phyloP scores from a whole-genome alignment of 768 basidiomycete species.

The Termitomyces heimii region DNA sequence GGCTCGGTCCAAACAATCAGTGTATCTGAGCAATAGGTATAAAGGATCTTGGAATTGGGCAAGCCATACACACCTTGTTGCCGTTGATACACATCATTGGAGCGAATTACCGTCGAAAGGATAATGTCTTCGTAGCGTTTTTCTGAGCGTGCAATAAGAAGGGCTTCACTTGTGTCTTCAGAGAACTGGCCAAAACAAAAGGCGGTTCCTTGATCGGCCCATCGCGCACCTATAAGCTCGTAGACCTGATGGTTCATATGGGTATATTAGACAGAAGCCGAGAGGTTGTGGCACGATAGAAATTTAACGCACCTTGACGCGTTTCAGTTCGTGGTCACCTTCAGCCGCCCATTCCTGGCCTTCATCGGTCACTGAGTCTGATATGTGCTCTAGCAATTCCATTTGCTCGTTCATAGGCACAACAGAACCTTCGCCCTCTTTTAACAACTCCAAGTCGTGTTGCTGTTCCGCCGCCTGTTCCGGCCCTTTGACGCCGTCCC shows the following conservation, averaged over 20 bases:
- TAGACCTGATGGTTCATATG: conserved; percentile 62
- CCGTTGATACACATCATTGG: conserved; percentile 80
- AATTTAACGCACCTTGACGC: conserved; percentile 59
- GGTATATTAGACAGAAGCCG: conserved; percentile 1
- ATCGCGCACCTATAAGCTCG: conserved; percentile 83
- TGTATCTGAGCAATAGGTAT: conserved; percentile 56
- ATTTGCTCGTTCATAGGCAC: conserved; percentile 34
- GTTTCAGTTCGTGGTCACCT: conserved; percentile 70
- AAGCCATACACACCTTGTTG: conserved; percentile 53
- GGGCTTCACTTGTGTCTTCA: conserved; percentile 69
- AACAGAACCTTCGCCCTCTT: conserved; percentile 28
- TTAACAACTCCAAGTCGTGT: conserved; percentile 20
- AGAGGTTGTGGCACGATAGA: neutral
- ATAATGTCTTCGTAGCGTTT: conserved; percentile 65
- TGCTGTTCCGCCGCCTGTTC: conserved; percentile 12
- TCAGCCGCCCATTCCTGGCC: conserved; percentile 58
- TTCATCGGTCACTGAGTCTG: conserved; percentile 43
- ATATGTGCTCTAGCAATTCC: conserved; percentile 41
- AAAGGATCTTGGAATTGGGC: conserved; percentile 1
- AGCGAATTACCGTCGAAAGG: conserved; percentile 74
- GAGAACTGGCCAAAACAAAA: conserved; percentile 90
- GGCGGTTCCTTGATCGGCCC: conserved; percentile 96
- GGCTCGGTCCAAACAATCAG: conserved; percentile 99
- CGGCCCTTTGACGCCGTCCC: conserved; percentile 12
- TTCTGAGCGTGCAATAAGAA: conserved; percentile 82